A percentile compares a stretch with the other conserved stretches of the same genome.
Evolutionary conservation across 75 land plant species (phyloP).

Genomic region (Selaginella tamariscina): DNA sequence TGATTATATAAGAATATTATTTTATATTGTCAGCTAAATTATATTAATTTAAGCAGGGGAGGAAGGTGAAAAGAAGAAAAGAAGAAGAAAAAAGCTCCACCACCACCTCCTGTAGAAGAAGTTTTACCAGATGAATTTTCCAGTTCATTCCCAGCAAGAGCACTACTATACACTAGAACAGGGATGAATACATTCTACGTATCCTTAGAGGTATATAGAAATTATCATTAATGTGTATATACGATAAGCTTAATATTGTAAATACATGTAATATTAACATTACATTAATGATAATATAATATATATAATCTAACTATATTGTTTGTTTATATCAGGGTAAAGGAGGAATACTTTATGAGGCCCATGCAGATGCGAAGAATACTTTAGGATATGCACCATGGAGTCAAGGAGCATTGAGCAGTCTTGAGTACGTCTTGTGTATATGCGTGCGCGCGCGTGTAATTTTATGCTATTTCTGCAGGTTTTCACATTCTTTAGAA

Average conservation of each 20-base stretch:
- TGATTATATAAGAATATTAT: no score
- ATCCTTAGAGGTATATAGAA: slow-evolving; percentile 22
- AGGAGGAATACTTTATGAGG: slow-evolving; percentile 26
- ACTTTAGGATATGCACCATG: slow-evolving; percentile 23
- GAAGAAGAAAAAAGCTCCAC: slow-evolving; percentile 11
- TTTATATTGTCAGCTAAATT: no score
- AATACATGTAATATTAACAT: no score
- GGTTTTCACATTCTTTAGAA: slow-evolving; percentile 23
- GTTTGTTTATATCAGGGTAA: slow-evolving; percentile 16
- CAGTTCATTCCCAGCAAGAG: slow-evolving; percentile 19
- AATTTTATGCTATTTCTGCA: not conserved
- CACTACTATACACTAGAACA: slow-evolving; percentile 23
- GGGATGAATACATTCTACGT: slow-evolving; percentile 28
- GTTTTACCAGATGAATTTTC: slow-evolving; percentile 13
- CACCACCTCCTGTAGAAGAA: slow-evolving; percentile 14
- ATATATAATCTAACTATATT: no score
- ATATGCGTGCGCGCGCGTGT: not conserved
- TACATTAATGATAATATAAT: no score
- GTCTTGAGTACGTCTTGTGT: slow-evolving; percentile 15
- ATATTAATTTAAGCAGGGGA: no score
- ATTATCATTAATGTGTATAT: not conserved
- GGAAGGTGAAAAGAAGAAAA: not conserved
- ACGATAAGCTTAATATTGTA: no score
- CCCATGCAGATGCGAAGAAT: slow-evolving; percentile 21
- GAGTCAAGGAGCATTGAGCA: slow-evolving; percentile 13